Percentiles rank a stretch among this genome's conserved stretches.
Evolutionary conservation across 164 flowering plant genomes (phyloP).

Genomic region (Magnolia changhungtana): DNA sequence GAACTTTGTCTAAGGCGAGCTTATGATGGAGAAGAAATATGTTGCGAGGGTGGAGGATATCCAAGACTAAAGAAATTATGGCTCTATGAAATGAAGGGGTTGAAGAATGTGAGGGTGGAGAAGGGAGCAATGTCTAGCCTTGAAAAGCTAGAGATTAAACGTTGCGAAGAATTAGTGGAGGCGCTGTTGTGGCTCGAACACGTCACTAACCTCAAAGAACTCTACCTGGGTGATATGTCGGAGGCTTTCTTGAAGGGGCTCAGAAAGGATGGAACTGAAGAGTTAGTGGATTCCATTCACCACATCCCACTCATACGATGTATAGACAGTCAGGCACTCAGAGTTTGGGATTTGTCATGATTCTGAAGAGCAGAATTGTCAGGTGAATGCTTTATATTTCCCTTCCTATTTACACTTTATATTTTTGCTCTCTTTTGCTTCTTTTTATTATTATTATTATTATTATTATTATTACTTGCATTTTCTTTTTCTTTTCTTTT

Average conservation of each 20-base stretch:
- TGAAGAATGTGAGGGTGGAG: background rate
- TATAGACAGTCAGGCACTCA: slow-evolving; percentile 19
- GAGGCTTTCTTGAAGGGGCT: no score
- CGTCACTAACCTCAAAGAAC: background rate
- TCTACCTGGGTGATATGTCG: background rate
- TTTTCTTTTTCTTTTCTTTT: no score
- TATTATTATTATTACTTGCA: no score
- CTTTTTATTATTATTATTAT: no score
- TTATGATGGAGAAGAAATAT: slow-evolving; percentile 3
- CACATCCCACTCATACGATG: no score
- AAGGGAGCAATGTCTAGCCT: slow-evolving; percentile 1
- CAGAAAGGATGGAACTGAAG: no score
- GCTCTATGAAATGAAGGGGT: background rate
- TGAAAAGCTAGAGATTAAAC: background rate
- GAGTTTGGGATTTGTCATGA: slow-evolving; percentile 55
- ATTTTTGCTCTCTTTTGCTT: no score
- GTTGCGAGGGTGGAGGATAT: background rate
- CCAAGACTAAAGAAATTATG: background rate
- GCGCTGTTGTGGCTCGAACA: background rate
- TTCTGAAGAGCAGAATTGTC: slow-evolving; percentile 22
- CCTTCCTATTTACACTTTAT: no score
- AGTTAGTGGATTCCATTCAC: no score
- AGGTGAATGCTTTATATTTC: no score
- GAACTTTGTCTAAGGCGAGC: background rate
- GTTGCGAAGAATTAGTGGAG: slow-evolving; percentile 1